Percentiles rank a stretch among this genome's conserved stretches.
Conservation (phyloP, 345 rosid genomes). For the Arabidopsis arenosa region DNA sequence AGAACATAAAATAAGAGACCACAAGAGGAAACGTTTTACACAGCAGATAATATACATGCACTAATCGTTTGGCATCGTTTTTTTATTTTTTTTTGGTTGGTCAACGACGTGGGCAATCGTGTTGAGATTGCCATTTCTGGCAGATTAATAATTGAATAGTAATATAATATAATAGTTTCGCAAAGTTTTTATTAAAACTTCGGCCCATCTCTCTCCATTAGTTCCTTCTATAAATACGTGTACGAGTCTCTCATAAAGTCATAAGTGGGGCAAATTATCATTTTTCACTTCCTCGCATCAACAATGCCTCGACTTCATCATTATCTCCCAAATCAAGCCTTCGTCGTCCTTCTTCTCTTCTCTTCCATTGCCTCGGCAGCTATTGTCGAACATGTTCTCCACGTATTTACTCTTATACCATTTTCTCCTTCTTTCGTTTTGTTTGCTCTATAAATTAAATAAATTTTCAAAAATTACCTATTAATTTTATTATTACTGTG, state of each 20-base stretch:
- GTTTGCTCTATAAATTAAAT: not conserved
- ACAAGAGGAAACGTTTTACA: not conserved
- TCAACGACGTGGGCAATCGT: no score
- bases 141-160: not conserved
- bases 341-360: constrained; percentile 24
- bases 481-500: not conserved
- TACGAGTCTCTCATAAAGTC: not conserved
- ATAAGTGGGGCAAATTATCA: not conserved
- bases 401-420: constrained; percentile 46
- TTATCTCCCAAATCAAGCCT: not conserved
- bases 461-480: not conserved
- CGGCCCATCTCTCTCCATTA: not conserved
- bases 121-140: no score
- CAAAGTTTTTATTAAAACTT: not conserved
- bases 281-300: not conserved
- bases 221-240: not conserved
- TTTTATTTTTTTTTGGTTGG: no score
- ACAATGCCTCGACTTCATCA: constrained; percentile 11
- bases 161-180: not conserved
- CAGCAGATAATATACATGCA: no score
- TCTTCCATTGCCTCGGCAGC: constrained; percentile 62
- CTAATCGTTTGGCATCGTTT: no score
- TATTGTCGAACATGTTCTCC: constrained; percentile 70
- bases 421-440: not conserved
- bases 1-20: not conserved